These are phyloP conservation scores for Crithidia sp. DNA, from an alignment of 208 protist species.

Conservation along the genomic window DNA sequence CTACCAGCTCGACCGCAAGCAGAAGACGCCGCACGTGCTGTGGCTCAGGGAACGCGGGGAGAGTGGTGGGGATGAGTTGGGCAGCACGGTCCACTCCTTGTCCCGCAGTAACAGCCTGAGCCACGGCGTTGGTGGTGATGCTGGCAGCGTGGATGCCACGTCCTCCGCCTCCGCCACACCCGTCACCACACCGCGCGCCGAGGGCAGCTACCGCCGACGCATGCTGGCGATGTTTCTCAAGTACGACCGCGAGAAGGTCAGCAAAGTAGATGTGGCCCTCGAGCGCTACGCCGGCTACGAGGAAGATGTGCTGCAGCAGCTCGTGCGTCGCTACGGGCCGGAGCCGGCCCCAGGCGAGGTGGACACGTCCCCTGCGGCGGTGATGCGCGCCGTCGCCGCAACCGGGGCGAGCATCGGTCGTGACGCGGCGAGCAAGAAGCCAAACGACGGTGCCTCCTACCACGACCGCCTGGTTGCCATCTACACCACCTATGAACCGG, in stretches of 20 bases:
- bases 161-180: conserved; percentile 13
- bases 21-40: conserved; percentile 22
- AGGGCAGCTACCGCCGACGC: conserved; percentile 27
- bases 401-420: background rate
- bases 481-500: conserved; percentile 71
- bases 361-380: background rate
- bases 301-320: conserved; percentile 38
- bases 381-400: background rate
- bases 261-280: conserved; percentile 39
- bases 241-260: conserved; percentile 44
- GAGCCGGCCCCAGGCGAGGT: conserved; percentile 18
- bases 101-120: conserved; percentile 5
- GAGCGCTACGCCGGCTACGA: conserved; percentile 42
- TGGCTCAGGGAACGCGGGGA: conserved; percentile 6
- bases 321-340: conserved; percentile 49
- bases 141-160: background rate
- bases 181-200: conserved; percentile 1
- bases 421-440: background rate
- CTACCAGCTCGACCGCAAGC: conserved; percentile 11
- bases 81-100: conserved; percentile 5
- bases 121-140: conserved; percentile 1
- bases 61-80: background rate
- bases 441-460: conserved; percentile 34
- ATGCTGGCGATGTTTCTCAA: conserved; percentile 42
- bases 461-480: conserved; percentile 68